Conservation (phyloP, 2,329 filamentous ascomycete genomes). For the Talaromyces sp. region DNA sequence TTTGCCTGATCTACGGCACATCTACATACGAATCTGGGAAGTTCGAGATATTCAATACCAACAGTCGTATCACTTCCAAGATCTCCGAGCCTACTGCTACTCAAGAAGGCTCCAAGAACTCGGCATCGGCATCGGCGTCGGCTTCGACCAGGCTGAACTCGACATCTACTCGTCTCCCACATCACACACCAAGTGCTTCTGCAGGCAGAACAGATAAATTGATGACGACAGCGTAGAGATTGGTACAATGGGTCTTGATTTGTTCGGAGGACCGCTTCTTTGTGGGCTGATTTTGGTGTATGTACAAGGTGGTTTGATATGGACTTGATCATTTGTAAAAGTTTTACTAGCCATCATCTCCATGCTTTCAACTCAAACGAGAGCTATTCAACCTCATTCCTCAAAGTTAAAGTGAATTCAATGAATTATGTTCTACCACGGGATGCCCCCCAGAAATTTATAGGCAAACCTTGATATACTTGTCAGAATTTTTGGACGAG, state of each 20-base stretch:
- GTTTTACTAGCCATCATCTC: not conserved
- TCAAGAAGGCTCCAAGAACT: not conserved
- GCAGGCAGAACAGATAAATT: not conserved
- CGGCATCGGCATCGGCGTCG: not conserved
- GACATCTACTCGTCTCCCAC: not conserved
- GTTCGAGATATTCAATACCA: conserved; percentile 10
- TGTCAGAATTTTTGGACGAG: not conserved
- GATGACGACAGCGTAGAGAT: not conserved
- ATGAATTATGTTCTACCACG: not conserved
- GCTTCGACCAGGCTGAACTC: not conserved
- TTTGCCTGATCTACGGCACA: not conserved
- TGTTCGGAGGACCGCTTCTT: not conserved
- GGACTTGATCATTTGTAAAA: not conserved
- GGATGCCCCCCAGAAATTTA: not conserved
- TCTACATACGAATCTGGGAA: not conserved
- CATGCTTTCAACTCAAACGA: not conserved
- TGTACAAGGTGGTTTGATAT: not conserved
- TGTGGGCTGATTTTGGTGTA: not conserved
- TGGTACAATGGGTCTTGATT: not conserved
- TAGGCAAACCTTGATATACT: not conserved
- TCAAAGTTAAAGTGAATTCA: not conserved
- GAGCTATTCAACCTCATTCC: not conserved
- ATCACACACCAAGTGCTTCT: not conserved
- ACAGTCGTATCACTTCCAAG: conserved; percentile 1
- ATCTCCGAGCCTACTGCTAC: not conserved